Evolutionary conservation across 73 alveolate species (phyloP), one percentile per base, ranked within the genome.

Genomic region (Tetrahymena elliotti): DNA sequence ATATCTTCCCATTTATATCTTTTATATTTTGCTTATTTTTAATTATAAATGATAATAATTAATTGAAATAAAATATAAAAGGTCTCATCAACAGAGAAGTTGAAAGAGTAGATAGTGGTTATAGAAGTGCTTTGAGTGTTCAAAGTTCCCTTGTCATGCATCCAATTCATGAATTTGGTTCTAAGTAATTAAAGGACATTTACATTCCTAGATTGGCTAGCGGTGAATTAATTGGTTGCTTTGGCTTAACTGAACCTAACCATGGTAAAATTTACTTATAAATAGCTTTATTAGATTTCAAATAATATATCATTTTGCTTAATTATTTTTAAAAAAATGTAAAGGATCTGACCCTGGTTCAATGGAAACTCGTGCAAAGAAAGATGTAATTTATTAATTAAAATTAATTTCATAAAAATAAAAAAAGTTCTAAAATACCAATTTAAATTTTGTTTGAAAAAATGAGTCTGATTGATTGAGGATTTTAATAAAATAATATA

Each of bases 231-330:
- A 96, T 98, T 33, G 99, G 99, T 38, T 97, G 99, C 94, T 98
- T 98, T 95, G 99, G 99, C 33, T 97, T 98, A 93, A 98, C 99
- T 35, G 99, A 98, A 93, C 99, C 99, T 20, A 97, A 98, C 96
- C 98, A 97, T 93, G 99, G 99, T 38, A 37, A 68, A 38, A 22
- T 47, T 47, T 47, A 47, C 82, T 47, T 18, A 41, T 47, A 37
- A 35, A 36, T 83, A 53, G 33, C 84, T 6, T 37, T 35, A 36
- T 18, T 37, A 33, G 33, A 0, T 35, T 24, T 0, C 33, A n/a
- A 24, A 2, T 68, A 31, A 68, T 68, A 68, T 68, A 24, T n/a
- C 97, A 97, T 39, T 97, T 34, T 53, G 33, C 93, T 22, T 15
- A 8, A 3, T 8, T n/a, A 9, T n/a, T 24, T 84, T 84, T n/a